Base-by-base conservation (phyloP, 257 asterid species). In the Capsicum chinense region DNA sequence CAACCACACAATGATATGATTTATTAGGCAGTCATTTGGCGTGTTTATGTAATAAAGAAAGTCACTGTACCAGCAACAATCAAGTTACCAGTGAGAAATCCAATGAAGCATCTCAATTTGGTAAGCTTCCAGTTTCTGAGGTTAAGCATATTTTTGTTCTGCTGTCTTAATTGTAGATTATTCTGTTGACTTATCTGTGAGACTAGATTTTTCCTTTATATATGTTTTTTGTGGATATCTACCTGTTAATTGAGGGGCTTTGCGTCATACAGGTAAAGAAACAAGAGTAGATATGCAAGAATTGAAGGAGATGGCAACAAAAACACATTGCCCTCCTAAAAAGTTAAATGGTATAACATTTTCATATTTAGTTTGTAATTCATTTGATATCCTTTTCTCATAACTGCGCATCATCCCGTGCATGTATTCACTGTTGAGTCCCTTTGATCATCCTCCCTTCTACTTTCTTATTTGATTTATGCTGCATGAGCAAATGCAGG, bases 151-250 rank as follows among this genome's bases (percentile, higher is more conserved):
- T 50, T 52, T 52, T 52, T 50, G 13, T 83, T 83, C 85, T 26
- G 74, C 81, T 9, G 11, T 59, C 52, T 16, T 35, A 80, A 52
- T 62, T 42, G 42, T 76, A 73, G 90, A 69, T 86, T 84, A 17
- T 63, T 80, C 64, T 83, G 59, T 33, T 85, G 35, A 50, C 47
- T 76, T 52, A 26, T 52, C 15, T 76, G n/a, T 76, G 62, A 76
- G 47, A 52, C 81, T 73, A 14, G 1, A 73, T 19, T 6, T 73
- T 73, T 19, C 39, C 59, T 33, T 73, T 73, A 39, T 10, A 5
- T 14, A 5, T 13, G 19, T 35, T 67, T 37, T 67, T 73, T 19
- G 11, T 47, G 39, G 44, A 73, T 73, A 11, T 73, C 63, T 52
- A 33, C 62, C 47, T 50, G 60, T 21, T 52, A 73, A 52, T 52